These are phyloP conservation scores for Proteromonas lacertae DNA, from an alignment of 352 stramenopile species.

Conservation along the genomic window DNA sequence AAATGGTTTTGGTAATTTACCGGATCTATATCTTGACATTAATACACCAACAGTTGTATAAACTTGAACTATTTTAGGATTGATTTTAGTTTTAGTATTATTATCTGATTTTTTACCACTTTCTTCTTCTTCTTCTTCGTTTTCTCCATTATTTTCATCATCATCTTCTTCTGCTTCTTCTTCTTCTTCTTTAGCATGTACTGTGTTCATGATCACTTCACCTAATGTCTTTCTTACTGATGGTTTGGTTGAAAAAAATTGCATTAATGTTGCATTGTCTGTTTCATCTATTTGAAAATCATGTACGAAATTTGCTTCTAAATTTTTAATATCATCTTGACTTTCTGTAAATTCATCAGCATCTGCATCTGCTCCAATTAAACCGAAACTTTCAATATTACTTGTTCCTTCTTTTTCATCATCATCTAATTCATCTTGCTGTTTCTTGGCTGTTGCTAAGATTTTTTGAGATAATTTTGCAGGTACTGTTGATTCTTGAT, in stretches of 20 bases:
- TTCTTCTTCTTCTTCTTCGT: neutral
- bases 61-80: slow-evolving; percentile 74
- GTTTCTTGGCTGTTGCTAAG: neutral
- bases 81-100: neutral
- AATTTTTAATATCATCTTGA: too few relatives aligned
- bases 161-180: slow-evolving; percentile 17
- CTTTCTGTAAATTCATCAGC: neutral
- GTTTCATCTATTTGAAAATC: neutral
- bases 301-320: too few relatives aligned
- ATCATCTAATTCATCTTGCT: neutral
- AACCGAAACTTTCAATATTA: neutral
- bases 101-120: too few relatives aligned
- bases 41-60: slow-evolving; percentile 93
- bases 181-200: too few relatives aligned
- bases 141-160: slow-evolving; percentile 9
- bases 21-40: slow-evolving; percentile 70
- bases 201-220: too few relatives aligned
- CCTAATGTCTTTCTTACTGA: too few relatives aligned
- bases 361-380: too few relatives aligned
- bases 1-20: slow-evolving; percentile 97
- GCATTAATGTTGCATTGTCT: too few relatives aligned
- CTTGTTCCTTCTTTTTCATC: neutral
- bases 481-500: neutral
- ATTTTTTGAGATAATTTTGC: slow-evolving; percentile 1
- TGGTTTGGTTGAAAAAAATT: too few relatives aligned